Evolutionary conservation across 768 basidiomycete genomes (phyloP).

Genomic region (Boletus sensibilis): DNA sequence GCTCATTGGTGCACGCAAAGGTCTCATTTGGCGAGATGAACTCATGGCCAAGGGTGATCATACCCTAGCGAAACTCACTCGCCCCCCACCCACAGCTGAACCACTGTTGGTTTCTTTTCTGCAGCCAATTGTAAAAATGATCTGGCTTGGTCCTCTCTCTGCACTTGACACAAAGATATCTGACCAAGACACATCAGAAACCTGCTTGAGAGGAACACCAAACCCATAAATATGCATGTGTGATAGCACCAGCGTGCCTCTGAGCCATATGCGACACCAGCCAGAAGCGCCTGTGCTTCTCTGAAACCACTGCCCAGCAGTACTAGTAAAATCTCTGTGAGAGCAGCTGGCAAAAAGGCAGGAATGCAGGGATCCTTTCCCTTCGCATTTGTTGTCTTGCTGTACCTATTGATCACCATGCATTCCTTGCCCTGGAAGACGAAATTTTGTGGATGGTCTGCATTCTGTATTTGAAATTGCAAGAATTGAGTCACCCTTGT

Average conservation of each 20-base stretch:
- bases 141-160: not conserved
- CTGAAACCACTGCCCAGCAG: slow-evolving; percentile 2
- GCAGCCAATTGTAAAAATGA: not conserved
- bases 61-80: slow-evolving; percentile 3
- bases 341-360: not conserved
- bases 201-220: too few species aligned
- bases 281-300: slow-evolving; percentile 5
- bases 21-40: slow-evolving; percentile 5
- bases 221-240: too few species aligned
- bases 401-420: not conserved
- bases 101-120: not conserved
- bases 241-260: not conserved
- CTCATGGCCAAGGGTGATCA: not conserved
- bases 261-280: not conserved
- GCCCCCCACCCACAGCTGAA: slow-evolving; percentile 5
- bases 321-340: not conserved
- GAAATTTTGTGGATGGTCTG: not conserved
- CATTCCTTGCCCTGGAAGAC: slow-evolving; percentile 2
- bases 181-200: not conserved
- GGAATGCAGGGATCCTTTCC: slow-evolving; percentile 1
- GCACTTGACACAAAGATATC: not conserved
- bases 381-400: slow-evolving; percentile 2
- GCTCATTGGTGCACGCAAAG: not conserved
- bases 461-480: slow-evolving; percentile 1
- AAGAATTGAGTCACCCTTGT: not conserved